Base-by-base conservation (phyloP, 179 eudicot species). In the Nepenthes alata region DNA sequence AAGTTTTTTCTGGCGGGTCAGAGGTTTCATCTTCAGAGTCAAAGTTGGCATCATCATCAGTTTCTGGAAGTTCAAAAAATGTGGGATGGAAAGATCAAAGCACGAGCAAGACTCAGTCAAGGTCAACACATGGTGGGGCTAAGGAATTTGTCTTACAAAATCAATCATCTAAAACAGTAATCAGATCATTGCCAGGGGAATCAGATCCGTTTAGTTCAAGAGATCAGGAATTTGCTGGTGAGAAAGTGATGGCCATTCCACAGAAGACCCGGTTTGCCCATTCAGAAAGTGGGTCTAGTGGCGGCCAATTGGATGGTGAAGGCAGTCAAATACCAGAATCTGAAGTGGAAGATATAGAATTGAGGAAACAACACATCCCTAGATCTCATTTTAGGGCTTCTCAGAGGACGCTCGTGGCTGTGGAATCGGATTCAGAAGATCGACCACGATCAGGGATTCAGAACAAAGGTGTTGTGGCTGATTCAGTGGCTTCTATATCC, bases 381-480 rank as follows among this genome's bases (percentile, higher is more conserved):
- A 71, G 66, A 49, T 62, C 73, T 60, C 70, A 48, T 10, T 58
- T 63, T 60, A 76, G 67, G 70, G 73, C 72, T 6, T 62, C 73
- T 44, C 70, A 62, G 67, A 80, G 67, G 65, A 67, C 76, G 41
- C 75, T 76, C 54, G 2, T 52, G 55, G 58, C 53, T 36, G 60
- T 58, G 47, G 61, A 68, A 8, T 52, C 6, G 0, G 66, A 63
- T 6, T 63, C 66, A 50, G 82, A 74, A 70, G 57, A 35, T 70
- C 72, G 55, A 36, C 55, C 83, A 5, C 74, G 66, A 57, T 75
- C 67, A 78, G 67, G 58, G 66, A 67, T 57, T 75, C 78, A 75
- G 66, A 60, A 62, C 62, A 78, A 67, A 72, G 74, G 71, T 53
- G 59, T 51, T 57, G 78, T 74, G 70, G 81, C 75, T 75, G 69